Percentiles rank a stretch among this genome's conserved stretches.
Evolutionary conservation across 345 rosid species (phyloP).

Genomic region (Psidium guajava): DNA sequence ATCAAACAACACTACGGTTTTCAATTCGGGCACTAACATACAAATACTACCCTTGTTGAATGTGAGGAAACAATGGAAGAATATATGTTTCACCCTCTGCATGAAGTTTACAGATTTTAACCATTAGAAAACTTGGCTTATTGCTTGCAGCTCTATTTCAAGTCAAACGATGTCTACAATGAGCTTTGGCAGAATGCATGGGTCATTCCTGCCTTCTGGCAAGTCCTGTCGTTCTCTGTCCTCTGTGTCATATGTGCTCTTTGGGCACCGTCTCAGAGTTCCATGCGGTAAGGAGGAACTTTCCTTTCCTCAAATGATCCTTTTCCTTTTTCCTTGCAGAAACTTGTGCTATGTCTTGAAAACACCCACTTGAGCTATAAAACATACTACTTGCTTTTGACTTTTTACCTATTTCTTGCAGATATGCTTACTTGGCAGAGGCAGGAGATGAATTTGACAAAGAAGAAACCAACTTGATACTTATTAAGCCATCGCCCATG

Average conservation of each 20-base stretch:
- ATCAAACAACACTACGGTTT: not conserved
- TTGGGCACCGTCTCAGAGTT: constrained; percentile 92
- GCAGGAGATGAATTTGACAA: constrained; percentile 60
- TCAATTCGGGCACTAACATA: not conserved
- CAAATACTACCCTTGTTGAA: not conserved
- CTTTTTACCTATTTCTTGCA: constrained; percentile 7
- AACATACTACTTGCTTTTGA: not conserved
- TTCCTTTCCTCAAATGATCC: not conserved
- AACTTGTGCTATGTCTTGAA: not conserved
- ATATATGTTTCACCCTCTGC: not conserved
- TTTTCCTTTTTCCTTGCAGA: not conserved
- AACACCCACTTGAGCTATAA: not conserved
- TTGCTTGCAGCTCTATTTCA: constrained; percentile 76
- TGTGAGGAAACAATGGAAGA: not conserved
- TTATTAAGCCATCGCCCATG: constrained; percentile 54
- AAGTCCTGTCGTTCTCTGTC: constrained; percentile 77
- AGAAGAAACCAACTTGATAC: constrained; percentile 60
- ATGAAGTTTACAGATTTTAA: not conserved
- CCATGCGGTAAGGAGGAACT: constrained; percentile 46
- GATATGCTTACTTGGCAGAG: constrained; percentile 77
- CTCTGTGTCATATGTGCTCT: constrained; percentile 77
- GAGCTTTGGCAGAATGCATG: constrained; percentile 95
- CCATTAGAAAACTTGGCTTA: not conserved
- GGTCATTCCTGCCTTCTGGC: constrained; percentile 97
- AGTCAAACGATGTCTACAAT: constrained; percentile 77